These are phyloP conservation scores for Trametes punicea DNA, from an alignment of 768 basidiomycete genomes.

Conservation along the genomic window DNA sequence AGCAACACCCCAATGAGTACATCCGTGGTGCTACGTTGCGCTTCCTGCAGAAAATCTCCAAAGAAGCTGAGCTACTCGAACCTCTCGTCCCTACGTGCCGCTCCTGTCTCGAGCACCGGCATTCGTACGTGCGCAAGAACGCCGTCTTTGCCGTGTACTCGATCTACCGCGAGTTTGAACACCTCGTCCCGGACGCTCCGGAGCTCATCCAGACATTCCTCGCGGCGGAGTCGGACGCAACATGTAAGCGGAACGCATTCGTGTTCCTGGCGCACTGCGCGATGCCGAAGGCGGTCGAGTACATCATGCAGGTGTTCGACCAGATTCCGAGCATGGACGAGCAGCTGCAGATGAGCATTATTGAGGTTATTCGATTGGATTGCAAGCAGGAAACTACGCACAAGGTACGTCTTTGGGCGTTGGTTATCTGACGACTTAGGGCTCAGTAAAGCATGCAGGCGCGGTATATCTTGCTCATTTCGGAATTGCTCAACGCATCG, in stretches of 20 bases:
- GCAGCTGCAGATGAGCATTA: conserved; percentile 90
- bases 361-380: conserved; percentile 90
- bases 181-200: conserved; percentile 93
- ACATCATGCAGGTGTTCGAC: conserved; percentile 83
- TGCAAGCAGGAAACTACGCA: conserved; percentile 82
- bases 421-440: not conserved
- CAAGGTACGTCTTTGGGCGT: conserved; percentile 49
- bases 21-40: conserved; percentile 97
- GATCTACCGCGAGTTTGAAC: conserved; percentile 91
- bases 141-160: conserved; percentile 95
- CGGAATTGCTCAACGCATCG: conserved; percentile 83
- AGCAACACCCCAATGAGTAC: conserved; percentile 99
- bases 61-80: conserved; percentile 91
- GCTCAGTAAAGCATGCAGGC: conserved; percentile 42
- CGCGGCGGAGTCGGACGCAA: conserved; percentile 91
- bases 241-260: conserved; percentile 96
- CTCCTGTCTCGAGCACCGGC: conserved; percentile 93
- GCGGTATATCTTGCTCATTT: conserved; percentile 92
- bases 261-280: conserved; percentile 87
- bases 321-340: conserved; percentile 82
- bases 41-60: conserved; percentile 92
- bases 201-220: conserved; percentile 97
- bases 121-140: conserved; percentile 97
- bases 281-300: conserved; percentile 89
- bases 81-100: conserved; percentile 93